A percentile compares a stretch with the other conserved stretches of the same genome.
phyloP scores from a whole-genome alignment of 2,329 filamentous ascomycete genomes.

The Penicillium sp. region DNA sequence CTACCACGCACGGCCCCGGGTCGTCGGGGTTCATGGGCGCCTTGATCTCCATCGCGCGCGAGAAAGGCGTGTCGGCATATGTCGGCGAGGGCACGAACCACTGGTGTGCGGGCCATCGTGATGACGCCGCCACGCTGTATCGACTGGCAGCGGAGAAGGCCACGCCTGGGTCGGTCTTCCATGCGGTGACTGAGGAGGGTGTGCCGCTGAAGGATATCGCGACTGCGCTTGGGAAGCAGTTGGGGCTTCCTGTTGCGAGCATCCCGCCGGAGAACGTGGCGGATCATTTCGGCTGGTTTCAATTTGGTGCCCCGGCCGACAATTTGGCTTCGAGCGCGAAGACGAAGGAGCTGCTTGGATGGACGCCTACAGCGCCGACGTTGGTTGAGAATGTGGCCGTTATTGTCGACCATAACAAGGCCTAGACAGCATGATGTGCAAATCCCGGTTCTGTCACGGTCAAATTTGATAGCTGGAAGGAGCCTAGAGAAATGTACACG shows the following conservation, averaged over 20 bases:
- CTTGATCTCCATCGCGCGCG: background rate
- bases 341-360: background rate
- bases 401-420: too few species aligned
- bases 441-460: too few species aligned
- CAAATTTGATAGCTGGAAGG: too few species aligned
- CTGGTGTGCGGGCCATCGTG: constrained; percentile 1
- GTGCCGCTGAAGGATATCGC: constrained; percentile 1
- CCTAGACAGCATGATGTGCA: too few species aligned
- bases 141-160: background rate
- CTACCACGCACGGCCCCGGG: background rate
- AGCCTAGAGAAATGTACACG: too few species aligned
- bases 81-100: background rate
- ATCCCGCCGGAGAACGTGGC: background rate
- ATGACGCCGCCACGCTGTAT: background rate
- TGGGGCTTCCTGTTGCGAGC: background rate
- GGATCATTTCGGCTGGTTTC: background rate
- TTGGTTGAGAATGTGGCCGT: background rate
- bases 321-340: background rate
- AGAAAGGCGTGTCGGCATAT: constrained; percentile 1
- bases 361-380: background rate
- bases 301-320: background rate
- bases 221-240: background rate
- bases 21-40: background rate
- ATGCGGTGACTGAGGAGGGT: constrained; percentile 1
- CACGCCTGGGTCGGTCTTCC: background rate